Percentiles rank a stretch among this genome's conserved stretches.
phyloP scores from a whole-genome alignment of 2,329 filamentous ascomycete genomes.

The Venturia nashicola region DNA sequence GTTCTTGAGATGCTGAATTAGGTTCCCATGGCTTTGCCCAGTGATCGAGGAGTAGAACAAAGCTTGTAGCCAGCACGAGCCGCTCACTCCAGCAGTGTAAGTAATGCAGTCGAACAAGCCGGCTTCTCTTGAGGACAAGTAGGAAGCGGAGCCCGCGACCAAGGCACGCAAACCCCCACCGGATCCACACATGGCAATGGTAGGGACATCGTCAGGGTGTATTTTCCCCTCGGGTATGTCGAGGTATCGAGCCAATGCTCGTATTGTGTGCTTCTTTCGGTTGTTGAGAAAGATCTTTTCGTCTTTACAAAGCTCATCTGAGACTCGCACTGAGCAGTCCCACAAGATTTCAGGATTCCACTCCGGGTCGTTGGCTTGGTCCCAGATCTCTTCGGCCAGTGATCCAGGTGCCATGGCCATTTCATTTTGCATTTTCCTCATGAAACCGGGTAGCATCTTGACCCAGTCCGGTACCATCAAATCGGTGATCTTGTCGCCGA shows the following conservation, averaged over 20 bases:
- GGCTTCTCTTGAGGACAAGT: constrained; percentile 70
- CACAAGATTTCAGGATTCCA: constrained; percentile 80
- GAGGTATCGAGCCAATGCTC: constrained; percentile 72
- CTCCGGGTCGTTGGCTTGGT: constrained; percentile 71
- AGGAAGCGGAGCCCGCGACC: constrained; percentile 80
- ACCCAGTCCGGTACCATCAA: constrained; percentile 76
- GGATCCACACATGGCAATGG: constrained; percentile 88
- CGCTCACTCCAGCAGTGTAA: constrained; percentile 90
- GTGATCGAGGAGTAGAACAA: constrained; percentile 75
- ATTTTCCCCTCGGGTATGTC: constrained; percentile 65
- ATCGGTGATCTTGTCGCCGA: constrained; percentile 39
- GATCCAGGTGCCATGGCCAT: constrained; percentile 80
- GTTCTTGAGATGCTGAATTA: constrained; percentile 77
- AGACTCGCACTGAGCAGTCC: constrained; percentile 71
- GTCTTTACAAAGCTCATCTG: constrained; percentile 67
- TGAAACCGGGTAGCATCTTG: constrained; percentile 58
- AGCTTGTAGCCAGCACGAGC: constrained; percentile 88
- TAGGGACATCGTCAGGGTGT: constrained; percentile 85
- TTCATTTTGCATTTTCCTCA: constrained; percentile 76
- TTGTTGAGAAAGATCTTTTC: constrained; percentile 64
- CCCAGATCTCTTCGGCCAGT: constrained; percentile 86
- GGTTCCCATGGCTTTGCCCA: constrained; percentile 49
- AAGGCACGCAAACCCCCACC: constrained; percentile 83
- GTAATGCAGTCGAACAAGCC: constrained; percentile 90
- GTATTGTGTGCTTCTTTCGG: constrained; percentile 54